Evolutionary conservation across 2,329 filamentous ascomycete genomes (phyloP).

Genomic region (Penicillium griseofulvum): DNA sequence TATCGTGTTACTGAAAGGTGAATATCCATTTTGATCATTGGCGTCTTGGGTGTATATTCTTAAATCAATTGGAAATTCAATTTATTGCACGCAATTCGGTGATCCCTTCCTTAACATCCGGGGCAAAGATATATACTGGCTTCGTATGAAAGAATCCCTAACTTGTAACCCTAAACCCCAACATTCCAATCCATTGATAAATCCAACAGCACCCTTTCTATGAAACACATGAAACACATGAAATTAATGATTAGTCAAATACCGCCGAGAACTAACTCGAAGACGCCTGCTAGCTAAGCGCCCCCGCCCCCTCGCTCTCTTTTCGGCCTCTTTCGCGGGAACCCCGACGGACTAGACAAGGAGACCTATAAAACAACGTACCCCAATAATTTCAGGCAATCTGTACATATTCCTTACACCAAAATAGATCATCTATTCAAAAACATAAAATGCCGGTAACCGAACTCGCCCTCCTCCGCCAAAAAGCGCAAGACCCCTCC

Average conservation of each 20-base stretch:
- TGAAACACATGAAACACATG: not conserved
- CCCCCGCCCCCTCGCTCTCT: not conserved
- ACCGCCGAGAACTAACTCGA: not conserved
- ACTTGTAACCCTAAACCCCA: not conserved
- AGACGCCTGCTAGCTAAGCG: not conserved
- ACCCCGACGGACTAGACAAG: not conserved
- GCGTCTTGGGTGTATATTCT: not conserved
- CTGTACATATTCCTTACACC: too few relatives aligned
- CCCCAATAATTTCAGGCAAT: too few relatives aligned
- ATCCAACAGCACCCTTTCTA: not conserved
- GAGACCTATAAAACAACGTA: not conserved
- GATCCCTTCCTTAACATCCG: not conserved
- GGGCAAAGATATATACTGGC: not conserved
- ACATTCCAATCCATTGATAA: not conserved
- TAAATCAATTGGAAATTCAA: not conserved
- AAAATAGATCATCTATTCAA: not conserved
- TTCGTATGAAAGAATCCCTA: not conserved
- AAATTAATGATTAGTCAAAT: not conserved
- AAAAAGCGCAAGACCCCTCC: slow-evolving; percentile 26
- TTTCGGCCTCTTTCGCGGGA: not conserved
- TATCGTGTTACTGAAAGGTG: slow-evolving; percentile 3
- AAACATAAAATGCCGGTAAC: slow-evolving; percentile 27
- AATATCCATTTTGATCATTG: not conserved
- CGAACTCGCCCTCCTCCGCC: slow-evolving; percentile 47
- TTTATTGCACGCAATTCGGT: not conserved